phyloP scores from a whole-genome alignment of 768 basidiomycete genomes.

The Xerocomellus intermedius region DNA sequence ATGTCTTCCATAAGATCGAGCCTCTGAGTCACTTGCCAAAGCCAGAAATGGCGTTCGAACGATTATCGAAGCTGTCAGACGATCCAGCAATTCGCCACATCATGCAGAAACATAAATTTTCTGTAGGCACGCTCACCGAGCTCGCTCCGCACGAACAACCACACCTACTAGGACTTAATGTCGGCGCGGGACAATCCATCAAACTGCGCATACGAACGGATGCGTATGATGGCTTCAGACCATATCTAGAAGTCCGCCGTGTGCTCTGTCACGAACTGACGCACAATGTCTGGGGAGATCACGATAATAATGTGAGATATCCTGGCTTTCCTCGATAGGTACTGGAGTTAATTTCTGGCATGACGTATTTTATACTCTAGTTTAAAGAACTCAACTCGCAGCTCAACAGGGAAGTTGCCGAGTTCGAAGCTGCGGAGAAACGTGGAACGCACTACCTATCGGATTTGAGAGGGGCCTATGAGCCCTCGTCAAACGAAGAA shows the following conservation, averaged over 20 bases:
- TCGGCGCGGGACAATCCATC: conserved; percentile 58
- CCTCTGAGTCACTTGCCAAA: conserved; percentile 65
- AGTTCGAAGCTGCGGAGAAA: conserved; percentile 55
- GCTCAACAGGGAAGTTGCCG: conserved; percentile 69
- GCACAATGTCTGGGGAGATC: conserved; percentile 72
- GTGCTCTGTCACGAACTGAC: conserved; percentile 77
- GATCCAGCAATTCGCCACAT: conserved; percentile 70
- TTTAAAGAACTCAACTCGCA: conserved; percentile 76
- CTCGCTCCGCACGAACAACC: conserved; percentile 78
- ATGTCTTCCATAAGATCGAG: conserved; percentile 63
- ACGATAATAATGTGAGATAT: conserved; percentile 64
- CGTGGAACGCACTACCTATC: conserved; percentile 55
- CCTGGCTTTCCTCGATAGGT: neutral
- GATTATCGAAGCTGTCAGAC: conserved; percentile 58
- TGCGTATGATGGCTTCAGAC: conserved; percentile 67
- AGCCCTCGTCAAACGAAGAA: conserved; percentile 56
- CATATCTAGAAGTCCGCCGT: conserved; percentile 60
- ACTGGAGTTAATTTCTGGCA: neutral
- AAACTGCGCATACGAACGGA: conserved; percentile 70
- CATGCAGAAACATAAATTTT: conserved; percentile 68
- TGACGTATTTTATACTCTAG: conserved; percentile 33
- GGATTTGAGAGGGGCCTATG: conserved; percentile 39
- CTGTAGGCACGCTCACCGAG: conserved; percentile 70
- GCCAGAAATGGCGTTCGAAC: conserved; percentile 51
- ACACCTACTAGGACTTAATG: conserved; percentile 65